These are phyloP conservation scores for Polygonum maritimum DNA, from an alignment of 148 eudicot species.

Conservation along the genomic window DNA sequence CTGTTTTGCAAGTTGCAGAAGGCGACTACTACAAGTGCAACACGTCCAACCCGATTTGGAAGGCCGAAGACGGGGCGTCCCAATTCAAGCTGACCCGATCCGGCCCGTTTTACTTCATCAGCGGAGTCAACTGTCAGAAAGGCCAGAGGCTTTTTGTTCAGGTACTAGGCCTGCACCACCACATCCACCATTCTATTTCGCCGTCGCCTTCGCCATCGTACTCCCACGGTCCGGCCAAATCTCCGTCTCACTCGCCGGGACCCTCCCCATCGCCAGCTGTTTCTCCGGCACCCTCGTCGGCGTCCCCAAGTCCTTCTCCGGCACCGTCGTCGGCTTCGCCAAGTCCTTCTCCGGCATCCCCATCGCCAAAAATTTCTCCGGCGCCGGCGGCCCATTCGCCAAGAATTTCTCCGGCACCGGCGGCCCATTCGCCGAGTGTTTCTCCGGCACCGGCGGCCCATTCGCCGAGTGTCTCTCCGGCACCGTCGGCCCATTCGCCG, in stretches of 20 bases:
- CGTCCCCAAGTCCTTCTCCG: not conserved
- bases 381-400: not conserved
- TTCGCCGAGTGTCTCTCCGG: too few species aligned
- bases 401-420: too few species aligned
- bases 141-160: slow-evolving; percentile 43
- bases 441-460: too few species aligned
- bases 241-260: too few species aligned
- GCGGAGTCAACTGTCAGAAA: slow-evolving; percentile 39
- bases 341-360: not conserved
- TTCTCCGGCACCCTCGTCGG: not conserved
- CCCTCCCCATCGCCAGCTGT: not conserved
- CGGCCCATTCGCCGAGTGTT: not conserved
- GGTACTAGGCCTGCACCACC: slow-evolving; percentile 26
- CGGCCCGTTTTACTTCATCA: slow-evolving; percentile 66
- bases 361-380: not conserved
- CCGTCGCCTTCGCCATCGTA: slow-evolving; percentile 1
- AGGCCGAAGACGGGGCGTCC: slow-evolving; percentile 32
- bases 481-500: too few species aligned
- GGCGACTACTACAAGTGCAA: slow-evolving; percentile 42
- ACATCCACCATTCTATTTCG: slow-evolving; percentile 12
- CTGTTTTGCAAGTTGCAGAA: slow-evolving; percentile 53
- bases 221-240: too few species aligned
- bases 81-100: slow-evolving; percentile 28
- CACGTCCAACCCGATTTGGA: slow-evolving; percentile 27
- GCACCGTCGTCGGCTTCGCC: not conserved